A percentile compares a stretch with the other conserved stretches of the same genome.
These are phyloP conservation scores for Sarocladium oryzae DNA, from an alignment of 2,329 filamentous ascomycete genomes.

Conservation along the genomic window DNA sequence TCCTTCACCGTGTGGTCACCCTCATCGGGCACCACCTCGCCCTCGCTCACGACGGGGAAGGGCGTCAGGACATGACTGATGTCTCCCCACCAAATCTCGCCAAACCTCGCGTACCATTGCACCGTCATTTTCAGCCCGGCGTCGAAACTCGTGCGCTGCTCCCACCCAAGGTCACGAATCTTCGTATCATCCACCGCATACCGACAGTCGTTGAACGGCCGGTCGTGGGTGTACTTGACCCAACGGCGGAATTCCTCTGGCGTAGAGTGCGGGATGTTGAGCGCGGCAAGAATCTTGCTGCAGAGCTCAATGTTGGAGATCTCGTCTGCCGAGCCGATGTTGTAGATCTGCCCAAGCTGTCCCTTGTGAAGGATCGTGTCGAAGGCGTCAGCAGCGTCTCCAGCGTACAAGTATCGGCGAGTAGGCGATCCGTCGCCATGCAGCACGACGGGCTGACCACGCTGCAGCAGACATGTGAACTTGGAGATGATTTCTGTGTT, in stretches of 20 bases:
- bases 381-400: conserved; percentile 74
- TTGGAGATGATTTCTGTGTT: conserved; percentile 74
- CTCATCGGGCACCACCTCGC: conserved; percentile 47
- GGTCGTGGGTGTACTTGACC: conserved; percentile 70
- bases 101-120: conserved; percentile 62
- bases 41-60: conserved; percentile 54
- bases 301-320: conserved; percentile 69
- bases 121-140: conserved; percentile 59
- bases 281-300: conserved; percentile 54
- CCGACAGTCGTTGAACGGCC: conserved; percentile 70
- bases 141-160: conserved; percentile 58
- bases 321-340: conserved; percentile 72
- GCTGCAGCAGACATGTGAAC: conserved; percentile 66
- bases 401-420: conserved; percentile 70
- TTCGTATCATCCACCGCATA: conserved; percentile 68
- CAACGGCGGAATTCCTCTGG: conserved; percentile 52
- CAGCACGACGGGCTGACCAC: conserved; percentile 59
- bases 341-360: conserved; percentile 69
- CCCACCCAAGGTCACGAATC: conserved; percentile 61
- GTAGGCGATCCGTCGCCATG: conserved; percentile 73
- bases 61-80: conserved; percentile 63
- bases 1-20: conserved; percentile 25
- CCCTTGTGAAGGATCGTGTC: conserved; percentile 80
- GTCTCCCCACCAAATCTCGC: conserved; percentile 66
- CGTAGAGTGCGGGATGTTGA: conserved; percentile 47